Evolutionary conservation across 2,329 filamentous ascomycete species (phyloP).

Genomic region (Cladosporium austrohemisphaericum): DNA sequence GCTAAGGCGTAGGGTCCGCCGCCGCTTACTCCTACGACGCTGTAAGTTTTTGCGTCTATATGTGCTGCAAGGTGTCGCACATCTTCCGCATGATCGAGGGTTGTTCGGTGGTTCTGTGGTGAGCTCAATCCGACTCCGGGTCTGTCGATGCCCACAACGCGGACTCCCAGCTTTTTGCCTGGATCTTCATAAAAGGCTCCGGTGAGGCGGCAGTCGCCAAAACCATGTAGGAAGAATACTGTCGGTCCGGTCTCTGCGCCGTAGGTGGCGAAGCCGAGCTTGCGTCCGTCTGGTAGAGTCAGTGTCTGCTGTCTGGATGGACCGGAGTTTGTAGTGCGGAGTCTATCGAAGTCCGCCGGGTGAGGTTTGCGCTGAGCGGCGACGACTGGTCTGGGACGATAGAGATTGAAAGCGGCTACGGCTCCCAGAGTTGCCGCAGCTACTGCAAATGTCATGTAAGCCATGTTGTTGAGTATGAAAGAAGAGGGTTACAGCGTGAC

Average conservation of each 20-base stretch:
- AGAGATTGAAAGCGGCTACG: no score
- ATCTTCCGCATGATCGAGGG: slow-evolving; percentile 44
- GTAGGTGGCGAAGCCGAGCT: slow-evolving; percentile 44
- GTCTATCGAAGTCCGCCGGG: background rate
- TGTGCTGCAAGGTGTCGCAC: slow-evolving; percentile 39
- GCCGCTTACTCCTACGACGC: slow-evolving; percentile 45
- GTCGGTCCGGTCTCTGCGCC: slow-evolving; percentile 33
- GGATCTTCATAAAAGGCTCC: slow-evolving; percentile 33
- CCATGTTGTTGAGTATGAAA: no score
- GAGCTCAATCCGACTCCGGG: slow-evolving; percentile 44
- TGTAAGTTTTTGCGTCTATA: slow-evolving; percentile 40
- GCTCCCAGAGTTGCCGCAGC: no score
- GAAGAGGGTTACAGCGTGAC: no score
- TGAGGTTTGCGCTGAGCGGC: no score
- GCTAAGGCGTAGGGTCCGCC: slow-evolving; percentile 49
- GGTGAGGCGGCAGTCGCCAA: slow-evolving; percentile 43
- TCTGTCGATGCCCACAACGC: slow-evolving; percentile 42
- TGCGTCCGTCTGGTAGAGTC: slow-evolving; percentile 34
- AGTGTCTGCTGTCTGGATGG: background rate
- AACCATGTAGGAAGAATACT: slow-evolving; percentile 44
- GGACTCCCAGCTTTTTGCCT: slow-evolving; percentile 34
- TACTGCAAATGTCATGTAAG: no score
- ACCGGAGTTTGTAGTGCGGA: background rate
- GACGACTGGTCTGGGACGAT: no score
- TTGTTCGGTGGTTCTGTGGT: slow-evolving; percentile 34